Evolutionary conservation across 139 green algal genomes (phyloP).

Genomic region (Picochlorum sp.): DNA sequence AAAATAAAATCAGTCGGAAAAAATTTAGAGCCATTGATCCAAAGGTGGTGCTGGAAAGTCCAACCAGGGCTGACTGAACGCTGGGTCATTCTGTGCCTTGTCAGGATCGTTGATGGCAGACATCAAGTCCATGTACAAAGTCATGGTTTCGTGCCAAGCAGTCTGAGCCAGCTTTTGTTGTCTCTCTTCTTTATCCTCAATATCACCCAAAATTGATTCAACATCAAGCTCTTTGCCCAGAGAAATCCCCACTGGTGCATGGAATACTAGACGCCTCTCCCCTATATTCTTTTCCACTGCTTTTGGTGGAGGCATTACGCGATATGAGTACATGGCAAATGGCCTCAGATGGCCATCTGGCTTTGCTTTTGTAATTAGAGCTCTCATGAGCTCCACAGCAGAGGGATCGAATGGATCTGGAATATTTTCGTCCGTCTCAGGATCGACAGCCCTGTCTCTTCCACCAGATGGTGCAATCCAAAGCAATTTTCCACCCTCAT

Average conservation of each 20-base stretch:
- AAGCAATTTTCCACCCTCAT: slow-evolving; percentile 66
- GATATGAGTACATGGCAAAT: slow-evolving; percentile 80
- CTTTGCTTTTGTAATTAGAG: slow-evolving; percentile 53
- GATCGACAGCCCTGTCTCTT: slow-evolving; percentile 60
- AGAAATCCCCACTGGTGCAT: slow-evolving; percentile 60
- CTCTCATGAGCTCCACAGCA: slow-evolving; percentile 88
- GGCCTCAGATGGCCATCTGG: slow-evolving; percentile 75
- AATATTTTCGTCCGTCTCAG: slow-evolving; percentile 29
- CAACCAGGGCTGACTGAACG: slow-evolving; percentile 17
- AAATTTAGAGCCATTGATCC: slow-evolving; percentile 3
- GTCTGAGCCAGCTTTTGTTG: slow-evolving; percentile 32
- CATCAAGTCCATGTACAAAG: slow-evolving; percentile 43
- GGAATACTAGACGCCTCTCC: slow-evolving; percentile 67
- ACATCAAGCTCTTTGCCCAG: slow-evolving; percentile 56
- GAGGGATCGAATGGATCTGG: slow-evolving; percentile 73
- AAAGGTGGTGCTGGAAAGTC: slow-evolving; percentile 2
- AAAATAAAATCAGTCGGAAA: background rate
- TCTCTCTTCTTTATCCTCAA: slow-evolving; percentile 43
- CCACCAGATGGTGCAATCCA: slow-evolving; percentile 91
- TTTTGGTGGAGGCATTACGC: slow-evolving; percentile 91
- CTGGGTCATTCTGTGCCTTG: slow-evolving; percentile 7
- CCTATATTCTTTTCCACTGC: slow-evolving; percentile 66
- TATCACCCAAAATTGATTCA: slow-evolving; percentile 19
- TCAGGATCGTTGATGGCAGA: slow-evolving; percentile 44
- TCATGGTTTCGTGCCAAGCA: slow-evolving; percentile 14